These are phyloP conservation scores for Gossypium raimondii DNA, from an alignment of 345 rosid species.

Conservation along the genomic window DNA sequence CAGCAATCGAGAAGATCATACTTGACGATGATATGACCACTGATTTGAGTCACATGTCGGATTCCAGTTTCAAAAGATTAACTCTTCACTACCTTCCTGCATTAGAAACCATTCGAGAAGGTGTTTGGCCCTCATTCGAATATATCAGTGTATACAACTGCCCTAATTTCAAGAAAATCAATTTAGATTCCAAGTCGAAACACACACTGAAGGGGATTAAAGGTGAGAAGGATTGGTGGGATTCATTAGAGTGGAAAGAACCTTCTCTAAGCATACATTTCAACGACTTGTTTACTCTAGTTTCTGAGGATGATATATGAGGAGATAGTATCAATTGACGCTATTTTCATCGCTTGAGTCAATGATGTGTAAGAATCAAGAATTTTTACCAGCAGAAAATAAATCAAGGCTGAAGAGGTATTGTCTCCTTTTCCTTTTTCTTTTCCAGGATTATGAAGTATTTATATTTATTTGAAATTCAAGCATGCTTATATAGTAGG, in stretches of 20 bases:
- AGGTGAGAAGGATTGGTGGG: constrained; percentile 16
- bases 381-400: background rate
- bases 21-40: background rate
- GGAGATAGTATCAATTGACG: background rate
- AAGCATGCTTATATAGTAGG: background rate
- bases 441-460: no score
- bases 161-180: constrained; percentile 1
- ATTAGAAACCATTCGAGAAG: constrained; percentile 1
- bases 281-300: background rate
- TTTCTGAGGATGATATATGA: constrained; percentile 4
- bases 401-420: background rate
- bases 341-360: background rate
- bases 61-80: background rate
- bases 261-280: constrained; percentile 3
- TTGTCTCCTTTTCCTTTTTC: no score
- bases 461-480: no score
- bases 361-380: background rate
- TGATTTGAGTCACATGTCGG: background rate
- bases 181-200: background rate
- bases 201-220: constrained; percentile 9
- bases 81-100: constrained; percentile 15
- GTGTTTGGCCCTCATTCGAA: background rate
- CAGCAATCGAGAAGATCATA: constrained; percentile 7
- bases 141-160: constrained; percentile 8
- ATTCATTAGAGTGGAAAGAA: constrained; percentile 12